Conservation (phyloP, 495 filamentous ascomycete genomes). For the Lineolata rhizophorae region DNA sequence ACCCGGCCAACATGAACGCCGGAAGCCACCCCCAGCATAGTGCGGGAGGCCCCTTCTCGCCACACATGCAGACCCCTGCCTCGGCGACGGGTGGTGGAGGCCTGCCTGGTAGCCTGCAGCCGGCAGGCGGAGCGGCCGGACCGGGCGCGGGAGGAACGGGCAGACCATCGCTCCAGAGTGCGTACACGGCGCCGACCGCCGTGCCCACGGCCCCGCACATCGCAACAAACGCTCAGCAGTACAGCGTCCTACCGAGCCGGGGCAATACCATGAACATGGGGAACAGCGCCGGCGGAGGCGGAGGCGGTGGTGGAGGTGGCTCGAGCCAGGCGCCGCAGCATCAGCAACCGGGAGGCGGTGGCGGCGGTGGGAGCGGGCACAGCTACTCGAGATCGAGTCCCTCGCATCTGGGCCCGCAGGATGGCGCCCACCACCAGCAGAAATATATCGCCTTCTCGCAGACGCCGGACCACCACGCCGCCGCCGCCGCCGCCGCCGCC, state of each 20-base stretch:
- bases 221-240: conserved; percentile 32
- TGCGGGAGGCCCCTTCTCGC: too few species aligned
- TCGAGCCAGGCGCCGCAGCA: too few species aligned
- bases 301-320: too few species aligned
- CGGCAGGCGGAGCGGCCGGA: too few species aligned
- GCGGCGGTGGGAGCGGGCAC: too few species aligned
- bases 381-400: conserved; percentile 71
- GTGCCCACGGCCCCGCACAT: conserved; percentile 50
- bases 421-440: conserved; percentile 23
- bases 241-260: conserved; percentile 42
- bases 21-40: too few species aligned
- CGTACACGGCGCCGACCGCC: conserved; percentile 47
- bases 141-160: too few species aligned
- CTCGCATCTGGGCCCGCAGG: conserved; percentile 50
- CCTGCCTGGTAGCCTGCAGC: conserved; percentile 53
- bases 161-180: conserved; percentile 41
- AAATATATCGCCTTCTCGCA: conserved; percentile 51
- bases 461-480: conserved; percentile 38
- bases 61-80: conserved; percentile 27
- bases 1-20: conserved; percentile 32
- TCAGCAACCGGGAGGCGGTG: too few species aligned
- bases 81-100: conserved; percentile 14
- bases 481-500: too few species aligned
- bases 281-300: too few species aligned
- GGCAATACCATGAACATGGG: conserved; percentile 39